Evolutionary conservation across 345 rosid genomes (phyloP), one percentile per base, ranked within the genome.

Genomic region (Lagerstroemia speciosa): DNA sequence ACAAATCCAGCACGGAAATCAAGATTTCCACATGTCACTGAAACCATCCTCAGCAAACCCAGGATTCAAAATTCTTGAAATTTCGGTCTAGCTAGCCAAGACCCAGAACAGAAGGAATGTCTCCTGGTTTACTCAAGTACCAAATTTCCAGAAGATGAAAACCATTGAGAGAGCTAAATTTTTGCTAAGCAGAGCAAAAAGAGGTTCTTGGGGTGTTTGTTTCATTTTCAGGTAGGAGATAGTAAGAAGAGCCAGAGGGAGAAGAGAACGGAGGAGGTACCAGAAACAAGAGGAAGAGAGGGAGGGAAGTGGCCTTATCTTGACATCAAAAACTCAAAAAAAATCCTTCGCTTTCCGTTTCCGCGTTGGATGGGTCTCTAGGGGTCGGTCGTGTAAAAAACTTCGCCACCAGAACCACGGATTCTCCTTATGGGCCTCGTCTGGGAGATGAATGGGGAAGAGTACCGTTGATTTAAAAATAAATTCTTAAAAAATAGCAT

Each of bases 1-100:
- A 80, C 73, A 84, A 75, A 79, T 85, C 92, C 78, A 85, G 81
- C 67, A 80, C 77, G 74, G 76, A 82, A 82, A 72, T 92, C 93
- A 74, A 86, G 88, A 67, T 82, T 82, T 58, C 64, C 85, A 79
- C 96, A 84, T 37, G 93, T 78, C 80, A 86, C 37, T 74, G 89
- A 84, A 87, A 88, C 78, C 89, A 89, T 89, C 73, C 82, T 87
- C 52, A 64, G 72, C 67, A 60, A 67, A 81, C 73, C 76, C 68
- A 34, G 27, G 45, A 2, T 36, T 32, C 41, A 64, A 50, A 62
- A 26, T 50, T 61, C 45, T 24, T 6, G 5, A 36, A 36, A 16
- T 16, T 34, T 20, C 40, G 40, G 22, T 34, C 11, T 38, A 8
- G 14, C 32, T 17, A 14, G 32, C 26, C 67, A 40, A 65, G 17